Evolutionary conservation across 441 rosid genomes (phyloP).

Genomic region (Aquilaria agallochum): DNA sequence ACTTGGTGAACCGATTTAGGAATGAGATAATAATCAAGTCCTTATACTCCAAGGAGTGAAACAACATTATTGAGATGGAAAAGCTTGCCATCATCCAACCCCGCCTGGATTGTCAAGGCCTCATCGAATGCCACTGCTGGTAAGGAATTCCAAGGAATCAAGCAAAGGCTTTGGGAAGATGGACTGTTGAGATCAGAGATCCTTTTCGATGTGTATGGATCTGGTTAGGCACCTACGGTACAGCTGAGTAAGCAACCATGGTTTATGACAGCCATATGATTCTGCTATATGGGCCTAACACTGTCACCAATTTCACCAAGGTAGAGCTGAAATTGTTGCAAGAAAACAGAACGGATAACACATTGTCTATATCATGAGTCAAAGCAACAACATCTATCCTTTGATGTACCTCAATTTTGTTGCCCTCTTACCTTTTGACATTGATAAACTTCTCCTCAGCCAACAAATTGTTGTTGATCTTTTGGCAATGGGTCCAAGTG

Average conservation of each 20-base stretch:
- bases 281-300: constrained; percentile 25
- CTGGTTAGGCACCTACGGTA: constrained; percentile 46
- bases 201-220: constrained; percentile 25
- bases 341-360: constrained; percentile 8
- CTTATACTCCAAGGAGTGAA: neutral
- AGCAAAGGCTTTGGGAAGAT: constrained; percentile 37
- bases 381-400: constrained; percentile 43
- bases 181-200: constrained; percentile 53
- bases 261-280: constrained; percentile 39
- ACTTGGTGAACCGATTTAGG: constrained; percentile 23
- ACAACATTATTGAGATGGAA: neutral
- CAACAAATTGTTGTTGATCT: too few relatives aligned
- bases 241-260: constrained; percentile 39
- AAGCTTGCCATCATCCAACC: constrained; percentile 7
- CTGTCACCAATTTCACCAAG: constrained; percentile 34
- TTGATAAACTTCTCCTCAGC: too few relatives aligned
- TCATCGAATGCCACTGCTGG: constrained; percentile 10
- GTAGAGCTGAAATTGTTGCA: constrained; percentile 26
- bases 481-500: too few relatives aligned
- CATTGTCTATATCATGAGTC: constrained; percentile 20
- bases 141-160: constrained; percentile 40
- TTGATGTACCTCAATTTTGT: constrained; percentile 22
- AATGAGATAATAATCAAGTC: constrained; percentile 18
- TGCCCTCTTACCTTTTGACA: too few relatives aligned
- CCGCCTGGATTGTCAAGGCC: constrained; percentile 2